phyloP scores from a whole-genome alignment of 768 basidiomycete genomes.

The Mycena olivaceomarginata region DNA sequence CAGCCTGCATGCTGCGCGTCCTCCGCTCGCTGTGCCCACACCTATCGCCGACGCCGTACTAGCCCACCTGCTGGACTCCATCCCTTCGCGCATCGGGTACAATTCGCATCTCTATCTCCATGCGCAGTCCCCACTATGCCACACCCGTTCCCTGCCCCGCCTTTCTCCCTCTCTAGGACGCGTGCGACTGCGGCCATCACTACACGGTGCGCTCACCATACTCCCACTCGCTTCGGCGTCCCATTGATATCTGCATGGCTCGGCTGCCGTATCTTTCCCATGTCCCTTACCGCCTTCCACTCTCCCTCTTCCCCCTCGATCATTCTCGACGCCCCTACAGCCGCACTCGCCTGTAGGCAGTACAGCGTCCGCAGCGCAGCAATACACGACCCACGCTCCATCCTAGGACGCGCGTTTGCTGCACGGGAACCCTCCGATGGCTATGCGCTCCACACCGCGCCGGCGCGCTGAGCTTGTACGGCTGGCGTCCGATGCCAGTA shows the following conservation, averaged over 20 bases:
- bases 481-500: neutral
- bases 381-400: neutral
- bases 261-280: neutral
- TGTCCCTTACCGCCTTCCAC: neutral
- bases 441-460: neutral
- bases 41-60: too few relatives aligned
- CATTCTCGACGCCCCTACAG: neutral
- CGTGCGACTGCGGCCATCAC: neutral
- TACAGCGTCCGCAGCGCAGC: too few relatives aligned
- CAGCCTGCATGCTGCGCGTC: too few relatives aligned
- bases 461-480: too few relatives aligned
- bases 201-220: neutral
- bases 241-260: constrained; percentile 1
- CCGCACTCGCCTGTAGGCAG: neutral
- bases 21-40: too few relatives aligned
- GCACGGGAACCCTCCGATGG: neutral
- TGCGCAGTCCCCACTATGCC: neutral
- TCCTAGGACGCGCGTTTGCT: neutral
- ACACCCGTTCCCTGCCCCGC: neutral
- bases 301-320: neutral
- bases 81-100: too few relatives aligned
- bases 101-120: too few relatives aligned
- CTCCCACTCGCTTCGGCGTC: neutral
- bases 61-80: too few relatives aligned
- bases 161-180: neutral